phyloP scores from a whole-genome alignment of 495 filamentous ascomycete genomes.

The Neurospora terricola region DNA sequence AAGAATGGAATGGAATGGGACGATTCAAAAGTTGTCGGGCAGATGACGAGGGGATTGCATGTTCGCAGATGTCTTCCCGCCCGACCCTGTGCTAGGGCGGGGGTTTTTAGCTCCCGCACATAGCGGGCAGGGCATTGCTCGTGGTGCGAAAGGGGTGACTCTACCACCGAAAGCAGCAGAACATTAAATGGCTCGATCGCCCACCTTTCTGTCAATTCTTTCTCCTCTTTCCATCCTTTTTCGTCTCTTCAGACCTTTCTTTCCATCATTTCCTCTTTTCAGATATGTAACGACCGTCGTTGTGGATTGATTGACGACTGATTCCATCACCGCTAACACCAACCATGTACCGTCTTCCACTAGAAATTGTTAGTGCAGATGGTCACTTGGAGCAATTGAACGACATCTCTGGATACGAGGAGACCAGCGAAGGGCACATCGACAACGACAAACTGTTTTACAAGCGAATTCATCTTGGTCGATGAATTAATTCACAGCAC shows the following conservation, averaged over 20 bases:
- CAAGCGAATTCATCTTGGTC: not conserved
- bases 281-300: not conserved
- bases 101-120: not conserved
- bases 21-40: not conserved
- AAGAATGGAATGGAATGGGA: not conserved
- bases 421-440: not conserved
- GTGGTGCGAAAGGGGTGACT: conserved; percentile 9
- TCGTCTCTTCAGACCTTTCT: conserved; percentile 10
- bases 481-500: not conserved
- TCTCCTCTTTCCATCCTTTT: conserved; percentile 21
- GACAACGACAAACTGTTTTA: not conserved
- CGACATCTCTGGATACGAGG: not conserved
- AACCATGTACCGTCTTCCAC: conserved; percentile 8
- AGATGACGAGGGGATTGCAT: not conserved
- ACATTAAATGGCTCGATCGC: conserved; percentile 33
- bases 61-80: not conserved
- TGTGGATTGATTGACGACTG: conserved; percentile 7
- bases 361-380: conserved; percentile 12
- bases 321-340: conserved; percentile 1
- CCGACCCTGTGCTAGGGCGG: not conserved
- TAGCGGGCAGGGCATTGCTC: not conserved
- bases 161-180: conserved; percentile 23
- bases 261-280: conserved; percentile 10
- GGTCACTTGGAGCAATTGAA: conserved; percentile 1
- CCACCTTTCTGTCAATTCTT: conserved; percentile 28